These are phyloP conservation scores for Metschnikowia amazonensis DNA, from an alignment of 805 yeast species.

Conservation along the genomic window DNA sequence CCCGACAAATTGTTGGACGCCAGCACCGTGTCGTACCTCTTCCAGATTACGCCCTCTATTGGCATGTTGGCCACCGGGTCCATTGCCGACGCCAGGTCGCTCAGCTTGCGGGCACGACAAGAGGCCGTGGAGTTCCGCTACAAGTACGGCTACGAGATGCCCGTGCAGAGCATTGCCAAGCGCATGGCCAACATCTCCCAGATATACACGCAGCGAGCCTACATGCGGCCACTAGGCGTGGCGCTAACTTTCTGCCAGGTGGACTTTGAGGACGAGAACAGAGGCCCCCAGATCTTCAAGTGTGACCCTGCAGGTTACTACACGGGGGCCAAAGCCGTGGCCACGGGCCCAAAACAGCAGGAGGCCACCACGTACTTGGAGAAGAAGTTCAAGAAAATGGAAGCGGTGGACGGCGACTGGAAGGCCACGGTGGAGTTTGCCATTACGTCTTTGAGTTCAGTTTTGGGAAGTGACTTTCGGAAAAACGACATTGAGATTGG, in stretches of 20 bases:
- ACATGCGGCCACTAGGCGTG: constrained; percentile 97
- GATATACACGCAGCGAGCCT: constrained; percentile 94
- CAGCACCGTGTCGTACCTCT: constrained; percentile 78
- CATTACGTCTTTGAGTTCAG: constrained; percentile 78
- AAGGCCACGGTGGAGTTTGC: constrained; percentile 84
- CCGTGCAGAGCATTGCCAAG: constrained; percentile 86
- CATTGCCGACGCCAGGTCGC: constrained; percentile 91
- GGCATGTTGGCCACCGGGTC: constrained; percentile 95
- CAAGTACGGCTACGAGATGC: constrained; percentile 95
- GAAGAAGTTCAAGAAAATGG: constrained; percentile 76
- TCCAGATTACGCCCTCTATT: constrained; percentile 71
- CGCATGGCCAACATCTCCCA: constrained; percentile 95
- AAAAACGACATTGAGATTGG: constrained; percentile 93
- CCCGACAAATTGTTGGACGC: constrained; percentile 94
- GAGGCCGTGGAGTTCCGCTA: constrained; percentile 95
- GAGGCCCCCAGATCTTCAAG: constrained; percentile 86
- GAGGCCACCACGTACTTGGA: constrained; percentile 88
- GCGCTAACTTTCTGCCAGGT: constrained; percentile 83
- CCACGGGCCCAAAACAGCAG: constrained; percentile 97
- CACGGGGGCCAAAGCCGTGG: constrained; percentile 84
- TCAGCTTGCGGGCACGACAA: constrained; percentile 85
- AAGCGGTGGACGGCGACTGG: constrained; percentile 76
- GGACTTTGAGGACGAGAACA: constrained; percentile 66
- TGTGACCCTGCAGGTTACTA: constrained; percentile 98
- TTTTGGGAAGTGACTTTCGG: constrained; percentile 88